A percentile compares a stretch with the other conserved stretches of the same genome.
These are phyloP conservation scores for Chlorophyllum brunneum DNA, from an alignment of 768 basidiomycete species.

Conservation along the genomic window DNA sequence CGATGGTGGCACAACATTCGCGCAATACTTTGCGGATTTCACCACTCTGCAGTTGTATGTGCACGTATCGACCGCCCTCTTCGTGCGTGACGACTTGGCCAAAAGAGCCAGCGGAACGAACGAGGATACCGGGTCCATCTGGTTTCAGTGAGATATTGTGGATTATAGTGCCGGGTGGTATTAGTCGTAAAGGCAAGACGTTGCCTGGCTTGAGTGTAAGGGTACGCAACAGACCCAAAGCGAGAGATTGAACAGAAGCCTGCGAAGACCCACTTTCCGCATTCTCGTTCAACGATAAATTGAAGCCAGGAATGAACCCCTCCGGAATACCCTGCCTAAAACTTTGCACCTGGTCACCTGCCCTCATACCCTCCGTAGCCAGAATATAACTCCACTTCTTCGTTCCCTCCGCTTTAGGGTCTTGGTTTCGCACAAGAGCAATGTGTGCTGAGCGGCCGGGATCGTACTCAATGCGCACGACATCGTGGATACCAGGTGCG, in stretches of 20 bases:
- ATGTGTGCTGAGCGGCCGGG: constrained; percentile 93
- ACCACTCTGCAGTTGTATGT: constrained; percentile 86
- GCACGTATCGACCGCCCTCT: constrained; percentile 65
- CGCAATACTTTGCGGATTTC: constrained; percentile 85
- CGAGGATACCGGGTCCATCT: constrained; percentile 73
- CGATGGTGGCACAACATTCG: constrained; percentile 84
- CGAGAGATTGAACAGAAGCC: constrained; percentile 57
- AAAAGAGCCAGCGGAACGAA: constrained; percentile 85
- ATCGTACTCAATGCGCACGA: constrained; percentile 95
- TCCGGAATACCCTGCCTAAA: constrained; percentile 81
- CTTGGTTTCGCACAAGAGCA: constrained; percentile 73
- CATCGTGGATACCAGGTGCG: constrained; percentile 81
- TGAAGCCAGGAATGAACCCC: constrained; percentile 61
- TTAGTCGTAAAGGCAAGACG: constrained; percentile 85
- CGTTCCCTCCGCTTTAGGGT: constrained; percentile 45
- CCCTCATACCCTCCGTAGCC: constrained; percentile 84
- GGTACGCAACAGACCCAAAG: constrained; percentile 80
- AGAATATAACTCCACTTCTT: constrained; percentile 87
- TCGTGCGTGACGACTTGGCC: constrained; percentile 81
- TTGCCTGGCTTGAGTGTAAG: constrained; percentile 88
- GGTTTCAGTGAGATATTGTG: constrained; percentile 82
- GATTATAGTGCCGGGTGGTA: constrained; percentile 88
- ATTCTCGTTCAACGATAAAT: constrained; percentile 19
- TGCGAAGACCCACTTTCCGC: constrained; percentile 17
- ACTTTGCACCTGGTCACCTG: constrained; percentile 84